A percentile compares a stretch with the other conserved stretches of the same genome.
phyloP scores from a whole-genome alignment of 805 yeast species.

The Myxozyma melibiosi region DNA sequence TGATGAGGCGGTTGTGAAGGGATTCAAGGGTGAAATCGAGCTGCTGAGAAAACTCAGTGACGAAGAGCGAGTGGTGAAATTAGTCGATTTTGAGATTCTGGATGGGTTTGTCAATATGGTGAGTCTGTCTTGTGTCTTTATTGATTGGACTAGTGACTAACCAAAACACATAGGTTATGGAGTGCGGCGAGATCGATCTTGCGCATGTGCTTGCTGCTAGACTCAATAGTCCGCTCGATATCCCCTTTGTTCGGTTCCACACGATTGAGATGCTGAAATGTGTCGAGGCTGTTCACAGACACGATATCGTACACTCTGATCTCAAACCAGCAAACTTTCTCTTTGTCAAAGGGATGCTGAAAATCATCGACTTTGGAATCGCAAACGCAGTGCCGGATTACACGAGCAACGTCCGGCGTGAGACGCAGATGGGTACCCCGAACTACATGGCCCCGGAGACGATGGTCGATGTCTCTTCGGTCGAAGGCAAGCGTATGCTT shows the following conservation, averaged over 20 bases:
- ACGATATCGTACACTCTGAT: slow-evolving; percentile 84
- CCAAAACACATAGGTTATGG: slow-evolving; percentile 54
- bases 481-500: slow-evolving; percentile 48
- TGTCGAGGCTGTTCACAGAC: slow-evolving; percentile 82
- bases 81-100: slow-evolving; percentile 71
- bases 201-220: slow-evolving; percentile 75
- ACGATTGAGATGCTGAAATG: slow-evolving; percentile 77
- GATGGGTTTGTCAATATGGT: slow-evolving; percentile 68
- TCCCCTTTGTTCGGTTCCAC: slow-evolving; percentile 77
- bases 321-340: slow-evolving; percentile 60
- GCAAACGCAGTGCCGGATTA: slow-evolving; percentile 92
- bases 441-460: slow-evolving; percentile 99
- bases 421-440: slow-evolving; percentile 91
- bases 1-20: slow-evolving; percentile 70
- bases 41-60: slow-evolving; percentile 61
- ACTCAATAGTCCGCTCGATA: slow-evolving; percentile 55
- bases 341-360: slow-evolving; percentile 74
- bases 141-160: not conserved
- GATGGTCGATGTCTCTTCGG: slow-evolving; percentile 58
- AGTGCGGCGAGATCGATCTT: slow-evolving; percentile 89
- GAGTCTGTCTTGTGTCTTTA: not conserved
- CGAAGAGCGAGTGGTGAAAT: slow-evolving; percentile 72
- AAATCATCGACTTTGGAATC: slow-evolving; percentile 89
- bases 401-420: slow-evolving; percentile 86
- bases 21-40: slow-evolving; percentile 89